Evolutionary conservation across 306 rosid genomes (phyloP), one percentile per base, ranked within the genome.

Genomic region (Fagus sylvatica): DNA sequence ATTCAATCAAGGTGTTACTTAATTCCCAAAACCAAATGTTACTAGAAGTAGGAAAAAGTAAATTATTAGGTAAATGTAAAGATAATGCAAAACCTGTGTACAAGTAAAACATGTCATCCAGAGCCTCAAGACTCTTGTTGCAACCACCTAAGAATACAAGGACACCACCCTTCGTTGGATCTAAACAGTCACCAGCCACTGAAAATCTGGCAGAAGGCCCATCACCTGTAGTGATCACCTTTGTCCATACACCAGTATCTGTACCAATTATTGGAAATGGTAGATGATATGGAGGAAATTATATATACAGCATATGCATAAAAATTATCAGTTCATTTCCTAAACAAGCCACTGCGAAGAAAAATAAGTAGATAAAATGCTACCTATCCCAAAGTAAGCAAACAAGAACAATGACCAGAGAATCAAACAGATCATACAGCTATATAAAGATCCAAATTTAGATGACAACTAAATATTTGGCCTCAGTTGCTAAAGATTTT

Each of bases 141-240:
- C 99, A 96, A 84, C 99, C 99, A 69, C 99, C 99, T 4, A 96
- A 76, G 81, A 96, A 89, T 72, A 85, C 93, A 83, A 96, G 98
- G 81, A 88, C 94, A 73, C 99, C 97, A 77, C 85, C 78, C 86
- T 67, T 93, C 56, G 37, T 73, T 71, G 99, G 98, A 83, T 96
- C 98, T 81, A 96, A 83, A 84, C 94, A 88, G 83, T 87, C 98
- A 72, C 99, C 99, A 55, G 94, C 92, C 68, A 96, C 96, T 4
- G 99, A 93, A 90, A 96, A 96, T 87, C 99, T 86, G 55, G 99
- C 91, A 80, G 91, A 89, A 71, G 99, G 99, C 28, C 91, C 89
- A 83, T 87, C 85, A 10, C 87, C 89, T 66, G 84, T 67, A 78
- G 90, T 82, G 65, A 88, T 75, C 78, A 91, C 87, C 87, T 80